A percentile compares a stretch with the other conserved stretches of the same genome.
Evolutionary conservation across 257 asterid genomes (phyloP).

Genomic region (Verbascum thapsus): DNA sequence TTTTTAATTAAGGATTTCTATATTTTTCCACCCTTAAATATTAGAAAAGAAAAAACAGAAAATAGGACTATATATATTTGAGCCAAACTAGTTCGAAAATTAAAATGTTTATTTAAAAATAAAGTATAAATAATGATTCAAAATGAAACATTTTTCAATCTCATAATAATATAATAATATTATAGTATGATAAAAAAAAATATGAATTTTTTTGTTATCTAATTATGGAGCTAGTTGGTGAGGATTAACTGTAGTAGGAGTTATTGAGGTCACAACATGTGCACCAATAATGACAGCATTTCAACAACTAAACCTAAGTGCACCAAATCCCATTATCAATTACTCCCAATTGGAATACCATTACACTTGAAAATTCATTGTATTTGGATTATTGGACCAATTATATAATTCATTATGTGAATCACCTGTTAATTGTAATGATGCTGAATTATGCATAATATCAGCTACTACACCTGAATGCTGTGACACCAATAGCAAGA

Average conservation of each 20-base stretch:
- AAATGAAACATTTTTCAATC: no score
- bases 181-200: no score
- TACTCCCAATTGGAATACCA: background rate
- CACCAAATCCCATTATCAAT: conserved; percentile 1
- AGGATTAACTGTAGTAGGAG: conserved; percentile 32
- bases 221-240: conserved; percentile 57
- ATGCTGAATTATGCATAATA: background rate
- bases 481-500: conserved; percentile 22
- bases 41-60: no score
- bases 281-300: conserved; percentile 52
- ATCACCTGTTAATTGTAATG: no score
- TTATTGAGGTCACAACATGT: conserved; percentile 46
- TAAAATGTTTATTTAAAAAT: no score
- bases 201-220: conserved; percentile 24
- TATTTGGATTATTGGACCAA: conserved; percentile 6
- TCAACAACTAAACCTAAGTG: conserved; percentile 39
- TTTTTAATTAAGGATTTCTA: background rate
- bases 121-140: no score
- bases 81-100: no score
- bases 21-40: background rate
- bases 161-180: no score
- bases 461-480: conserved; percentile 3
- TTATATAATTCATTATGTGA: conserved; percentile 9
- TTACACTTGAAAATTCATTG: conserved; percentile 10
- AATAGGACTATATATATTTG: background rate